A percentile compares a stretch with the other conserved stretches of the same genome.
These are phyloP conservation scores for Pythium vanterpoolii DNA, from an alignment of 352 stramenopile genomes.

Conservation along the genomic window DNA sequence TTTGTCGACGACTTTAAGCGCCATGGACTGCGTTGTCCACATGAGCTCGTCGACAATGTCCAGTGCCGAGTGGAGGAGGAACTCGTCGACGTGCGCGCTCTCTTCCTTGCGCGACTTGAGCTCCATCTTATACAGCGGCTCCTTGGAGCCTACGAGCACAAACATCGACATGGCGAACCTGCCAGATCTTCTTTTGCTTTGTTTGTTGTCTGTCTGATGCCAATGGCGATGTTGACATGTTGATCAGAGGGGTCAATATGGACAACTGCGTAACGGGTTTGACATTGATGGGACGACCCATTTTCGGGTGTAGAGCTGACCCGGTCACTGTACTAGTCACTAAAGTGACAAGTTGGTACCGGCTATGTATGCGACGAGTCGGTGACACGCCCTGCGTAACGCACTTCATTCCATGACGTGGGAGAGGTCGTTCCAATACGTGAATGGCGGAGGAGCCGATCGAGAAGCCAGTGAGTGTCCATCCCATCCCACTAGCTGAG, in stretches of 20 bases:
- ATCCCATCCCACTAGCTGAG: conserved; percentile 14
- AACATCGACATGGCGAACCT: conserved; percentile 73
- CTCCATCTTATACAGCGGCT: conserved; percentile 87
- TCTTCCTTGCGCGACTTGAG: conserved; percentile 78
- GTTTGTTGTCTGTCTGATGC: not conserved
- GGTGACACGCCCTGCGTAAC: conserved; percentile 2
- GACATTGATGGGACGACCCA: not conserved
- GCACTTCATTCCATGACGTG: conserved; percentile 1
- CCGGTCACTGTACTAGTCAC: not conserved
- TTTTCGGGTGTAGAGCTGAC: too few species aligned
- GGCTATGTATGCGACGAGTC: not conserved
- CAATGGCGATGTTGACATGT: not conserved
- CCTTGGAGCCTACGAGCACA: conserved; percentile 81
- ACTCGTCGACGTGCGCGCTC: conserved; percentile 94
- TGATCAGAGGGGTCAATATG: not conserved
- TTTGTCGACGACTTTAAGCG: conserved; percentile 90
- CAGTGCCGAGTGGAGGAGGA: conserved; percentile 96
- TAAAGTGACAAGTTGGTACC: conserved; percentile 1
- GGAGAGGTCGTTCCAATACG: conserved; percentile 1
- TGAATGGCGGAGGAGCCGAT: not conserved
- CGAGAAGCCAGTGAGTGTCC: not conserved
- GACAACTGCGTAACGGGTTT: not conserved
- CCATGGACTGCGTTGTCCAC: conserved; percentile 93
- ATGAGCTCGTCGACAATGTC: conserved; percentile 96
- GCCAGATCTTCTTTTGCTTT: not conserved